These are phyloP conservation scores for Zygosaccharomyces sapae DNA, from an alignment of 1,139 yeast species.

Conservation along the genomic window DNA sequence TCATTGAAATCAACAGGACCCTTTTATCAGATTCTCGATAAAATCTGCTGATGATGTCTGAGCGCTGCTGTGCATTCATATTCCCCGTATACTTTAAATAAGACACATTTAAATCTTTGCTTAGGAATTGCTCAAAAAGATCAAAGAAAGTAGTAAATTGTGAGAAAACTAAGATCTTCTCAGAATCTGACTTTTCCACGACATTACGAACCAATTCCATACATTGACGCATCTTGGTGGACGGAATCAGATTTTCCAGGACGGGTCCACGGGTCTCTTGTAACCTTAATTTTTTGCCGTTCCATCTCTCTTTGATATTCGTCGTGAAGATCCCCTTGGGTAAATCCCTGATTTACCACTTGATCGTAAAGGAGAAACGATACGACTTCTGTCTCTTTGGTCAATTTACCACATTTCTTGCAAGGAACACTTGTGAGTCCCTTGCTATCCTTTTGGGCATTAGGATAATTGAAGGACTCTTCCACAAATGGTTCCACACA, in stretches of 20 bases:
- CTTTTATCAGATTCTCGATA: constrained; percentile 50
- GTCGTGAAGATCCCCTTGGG: constrained; percentile 34
- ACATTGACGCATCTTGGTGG: constrained; percentile 54
- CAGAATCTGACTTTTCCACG: constrained; percentile 43
- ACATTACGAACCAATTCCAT: constrained; percentile 47
- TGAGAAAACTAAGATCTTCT: constrained; percentile 73
- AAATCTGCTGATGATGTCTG: constrained; percentile 58
- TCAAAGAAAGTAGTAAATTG: constrained; percentile 81
- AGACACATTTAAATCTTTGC: constrained; percentile 42
- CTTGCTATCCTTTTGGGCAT: constrained; percentile 37
- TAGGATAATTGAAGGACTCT: constrained; percentile 35
- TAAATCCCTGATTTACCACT: constrained; percentile 37
- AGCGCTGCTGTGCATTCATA: constrained; percentile 65
- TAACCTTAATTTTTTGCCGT: constrained; percentile 29
- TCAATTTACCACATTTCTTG: constrained; percentile 43
- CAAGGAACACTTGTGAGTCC: constrained; percentile 50
- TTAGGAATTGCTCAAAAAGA: constrained; percentile 56
- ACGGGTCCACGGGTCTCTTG: constrained; percentile 35
- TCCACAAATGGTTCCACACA: constrained; percentile 54
- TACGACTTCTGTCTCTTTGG: constrained; percentile 44
- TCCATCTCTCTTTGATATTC: constrained; percentile 31
- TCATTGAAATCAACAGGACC: constrained; percentile 68
- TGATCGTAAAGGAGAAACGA: constrained; percentile 52
- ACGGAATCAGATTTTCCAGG: constrained; percentile 38
- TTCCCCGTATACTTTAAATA: constrained; percentile 75